Base-by-base conservation (phyloP, 2,329 filamentous ascomycete species). In the Pyrenochaeta sp. region DNA sequence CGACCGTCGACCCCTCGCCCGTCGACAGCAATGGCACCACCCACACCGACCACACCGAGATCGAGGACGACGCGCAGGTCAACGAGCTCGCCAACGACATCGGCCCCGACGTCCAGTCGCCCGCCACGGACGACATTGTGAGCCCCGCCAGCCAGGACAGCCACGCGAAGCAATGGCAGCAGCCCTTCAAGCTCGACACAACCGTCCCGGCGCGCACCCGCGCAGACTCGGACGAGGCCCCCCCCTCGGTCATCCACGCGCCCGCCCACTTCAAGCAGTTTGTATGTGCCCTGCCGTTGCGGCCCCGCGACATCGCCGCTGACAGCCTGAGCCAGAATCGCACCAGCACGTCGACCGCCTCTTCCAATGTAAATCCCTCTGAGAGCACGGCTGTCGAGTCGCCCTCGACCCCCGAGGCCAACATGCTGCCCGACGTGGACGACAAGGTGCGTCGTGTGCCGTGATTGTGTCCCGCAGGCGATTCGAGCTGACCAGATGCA, bases 211-310 rank as follows among this genome's bases (percentile, higher is more conserved):
- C 58, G 31, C 65, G 69, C 37, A 51, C 64, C 19, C 68, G 73
- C 61, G 86, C 68, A 75, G 85, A 65, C 39, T 81, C 81, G 17
- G 85, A 85, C 49, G 90, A 96, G 55, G 90, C 92, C 56, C 87
- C 90, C 17, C 81, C 90, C 39, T 96, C 92, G 1, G 92, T 96
- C 41, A 96, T 96, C 57, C 92, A 96, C 77, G 90, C 89, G 11
- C 91, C 92, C 0, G 81, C 90, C 53, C 89, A 87, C 50, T 96
- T 94, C 71, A 81, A 84, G 42, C 83, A 83, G 58, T 96, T 94
- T 82, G 89, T 94, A 54, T 47, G 65, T 56, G 29, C 45, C 31
- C 41, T 13, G 45, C 35, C 30, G 32, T 48, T 61, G 41, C 50
- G 54, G 64, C 60, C 58, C 57, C 57, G 69, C 58, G 28, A 47